Evolutionary conservation across 345 rosid species (phyloP).

Genomic region (Bruguiera gymnorhiza): DNA sequence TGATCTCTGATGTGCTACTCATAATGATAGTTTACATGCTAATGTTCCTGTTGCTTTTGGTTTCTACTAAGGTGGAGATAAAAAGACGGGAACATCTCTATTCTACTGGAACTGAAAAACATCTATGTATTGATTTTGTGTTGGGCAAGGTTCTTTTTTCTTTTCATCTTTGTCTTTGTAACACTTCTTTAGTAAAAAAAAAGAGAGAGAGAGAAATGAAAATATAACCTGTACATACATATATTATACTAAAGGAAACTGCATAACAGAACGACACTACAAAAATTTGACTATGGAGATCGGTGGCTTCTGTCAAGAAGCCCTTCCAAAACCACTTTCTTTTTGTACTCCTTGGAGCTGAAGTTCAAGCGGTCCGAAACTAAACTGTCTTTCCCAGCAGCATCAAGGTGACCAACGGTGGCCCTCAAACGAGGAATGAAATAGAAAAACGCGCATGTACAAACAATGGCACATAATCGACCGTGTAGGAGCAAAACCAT

Average conservation of each 20-base stretch:
- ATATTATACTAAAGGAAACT: too few species aligned
- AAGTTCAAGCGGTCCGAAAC: constrained; percentile 25
- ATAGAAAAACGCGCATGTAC: constrained; percentile 29
- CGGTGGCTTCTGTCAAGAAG: constrained; percentile 56
- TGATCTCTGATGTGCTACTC: too few species aligned
- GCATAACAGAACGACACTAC: not conserved
- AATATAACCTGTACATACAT: too few species aligned
- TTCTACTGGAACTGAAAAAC: not conserved
- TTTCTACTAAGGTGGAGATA: constrained; percentile 15
- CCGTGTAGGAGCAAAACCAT: constrained; percentile 24
- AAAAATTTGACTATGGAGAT: not conserved
- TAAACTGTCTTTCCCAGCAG: not conserved
- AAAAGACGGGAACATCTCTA: constrained; percentile 16
- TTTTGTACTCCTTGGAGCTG: constrained; percentile 48
- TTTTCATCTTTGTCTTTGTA: too few species aligned
- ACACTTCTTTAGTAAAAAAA: too few species aligned
- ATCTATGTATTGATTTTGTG: too few species aligned
- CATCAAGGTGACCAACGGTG: not conserved
- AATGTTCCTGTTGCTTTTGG: not conserved
- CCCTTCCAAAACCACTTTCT: constrained; percentile 69
- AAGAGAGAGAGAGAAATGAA: too few species aligned
- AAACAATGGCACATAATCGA: constrained; percentile 26
- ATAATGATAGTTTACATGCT: not conserved
- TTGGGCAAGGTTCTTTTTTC: too few species aligned
- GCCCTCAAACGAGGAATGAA: constrained; percentile 41